Evolutionary conservation across 352 stramenopile species (phyloP).

Genomic region (Elongisporangium prolatum): DNA sequence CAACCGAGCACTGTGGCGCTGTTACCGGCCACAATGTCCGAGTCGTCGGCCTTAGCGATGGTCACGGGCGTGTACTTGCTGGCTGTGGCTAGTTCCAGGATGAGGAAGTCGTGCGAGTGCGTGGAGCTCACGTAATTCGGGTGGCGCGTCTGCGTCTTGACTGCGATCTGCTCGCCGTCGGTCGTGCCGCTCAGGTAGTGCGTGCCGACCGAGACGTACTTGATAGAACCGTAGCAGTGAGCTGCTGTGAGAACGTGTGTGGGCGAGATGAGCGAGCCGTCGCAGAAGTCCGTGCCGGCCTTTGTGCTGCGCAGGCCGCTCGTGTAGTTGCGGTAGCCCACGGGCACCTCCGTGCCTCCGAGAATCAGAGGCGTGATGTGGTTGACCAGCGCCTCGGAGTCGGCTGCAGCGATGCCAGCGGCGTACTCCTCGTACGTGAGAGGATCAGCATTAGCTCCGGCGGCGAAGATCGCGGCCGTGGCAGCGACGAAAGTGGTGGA

Average conservation of each 20-base stretch:
- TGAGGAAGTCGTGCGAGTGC: slow-evolving; percentile 52
- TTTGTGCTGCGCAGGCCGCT: slow-evolving; percentile 29
- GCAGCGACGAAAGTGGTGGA: slow-evolving; percentile 1
- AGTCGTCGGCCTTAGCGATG: slow-evolving; percentile 22
- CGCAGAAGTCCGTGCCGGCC: slow-evolving; percentile 39
- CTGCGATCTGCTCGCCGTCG: slow-evolving; percentile 43
- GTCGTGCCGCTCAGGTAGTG: slow-evolving; percentile 37
- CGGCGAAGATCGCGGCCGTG: background rate
- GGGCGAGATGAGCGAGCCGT: slow-evolving; percentile 57
- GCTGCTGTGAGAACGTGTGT: slow-evolving; percentile 59
- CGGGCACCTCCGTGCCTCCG: slow-evolving; percentile 28
- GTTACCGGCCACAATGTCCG: slow-evolving; percentile 13
- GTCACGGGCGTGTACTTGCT: slow-evolving; percentile 33
- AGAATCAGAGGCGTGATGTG: slow-evolving; percentile 37
- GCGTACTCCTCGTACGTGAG: slow-evolving; percentile 5
- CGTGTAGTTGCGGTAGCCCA: slow-evolving; percentile 46
- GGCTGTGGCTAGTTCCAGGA: slow-evolving; percentile 38
- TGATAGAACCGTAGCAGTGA: slow-evolving; percentile 40
- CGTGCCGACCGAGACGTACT: slow-evolving; percentile 50
- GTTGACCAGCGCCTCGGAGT: background rate
- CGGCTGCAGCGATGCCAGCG: background rate
- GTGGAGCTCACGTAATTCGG: slow-evolving; percentile 33
- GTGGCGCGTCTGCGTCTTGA: slow-evolving; percentile 42
- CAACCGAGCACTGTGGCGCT: slow-evolving; percentile 42
- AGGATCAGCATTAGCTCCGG: background rate